These are phyloP conservation scores for Rhodomyrtus psidioides DNA, from an alignment of 441 rosid species.

Conservation along the genomic window DNA sequence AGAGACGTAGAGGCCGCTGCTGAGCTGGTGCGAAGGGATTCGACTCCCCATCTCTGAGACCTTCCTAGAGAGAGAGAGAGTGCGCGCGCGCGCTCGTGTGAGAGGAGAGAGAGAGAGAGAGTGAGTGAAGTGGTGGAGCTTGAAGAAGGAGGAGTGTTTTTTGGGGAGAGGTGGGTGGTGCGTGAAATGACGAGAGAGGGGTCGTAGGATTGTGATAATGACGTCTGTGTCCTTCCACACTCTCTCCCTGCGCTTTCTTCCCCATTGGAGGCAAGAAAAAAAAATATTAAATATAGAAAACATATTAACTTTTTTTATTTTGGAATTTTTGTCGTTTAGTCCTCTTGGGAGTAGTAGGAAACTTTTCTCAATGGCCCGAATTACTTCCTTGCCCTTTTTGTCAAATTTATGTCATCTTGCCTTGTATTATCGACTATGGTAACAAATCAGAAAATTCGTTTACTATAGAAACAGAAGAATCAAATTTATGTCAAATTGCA, in stretches of 20 bases:
- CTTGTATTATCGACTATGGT: no score
- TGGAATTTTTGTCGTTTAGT: neutral
- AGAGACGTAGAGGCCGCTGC: conserved; percentile 56
- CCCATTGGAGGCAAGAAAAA: neutral
- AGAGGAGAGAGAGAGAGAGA: conserved; percentile 5
- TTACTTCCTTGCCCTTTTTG: neutral
- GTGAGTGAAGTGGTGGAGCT: conserved; percentile 14
- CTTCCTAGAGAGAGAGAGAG: neutral
- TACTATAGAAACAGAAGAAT: neutral
- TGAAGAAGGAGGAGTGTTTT: conserved; percentile 14
- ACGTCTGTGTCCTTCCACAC: conserved; percentile 8
- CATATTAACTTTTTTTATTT: neutral
- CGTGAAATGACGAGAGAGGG: conserved; percentile 22
- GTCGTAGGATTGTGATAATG: neutral
- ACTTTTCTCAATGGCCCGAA: neutral
- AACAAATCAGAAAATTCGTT: neutral
- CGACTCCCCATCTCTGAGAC: conserved; percentile 36
- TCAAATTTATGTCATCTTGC: neutral
- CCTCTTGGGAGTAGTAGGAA: neutral
- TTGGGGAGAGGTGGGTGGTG: conserved; percentile 6
- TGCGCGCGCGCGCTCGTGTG: neutral
- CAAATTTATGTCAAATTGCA: no score
- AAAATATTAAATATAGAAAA: neutral
- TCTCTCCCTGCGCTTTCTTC: neutral
- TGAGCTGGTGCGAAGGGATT: conserved; percentile 63